Percentiles rank a stretch among this genome's conserved stretches.
Conservation (phyloP, 208 protist genomes). For the Angomonas ambiguus region DNA sequence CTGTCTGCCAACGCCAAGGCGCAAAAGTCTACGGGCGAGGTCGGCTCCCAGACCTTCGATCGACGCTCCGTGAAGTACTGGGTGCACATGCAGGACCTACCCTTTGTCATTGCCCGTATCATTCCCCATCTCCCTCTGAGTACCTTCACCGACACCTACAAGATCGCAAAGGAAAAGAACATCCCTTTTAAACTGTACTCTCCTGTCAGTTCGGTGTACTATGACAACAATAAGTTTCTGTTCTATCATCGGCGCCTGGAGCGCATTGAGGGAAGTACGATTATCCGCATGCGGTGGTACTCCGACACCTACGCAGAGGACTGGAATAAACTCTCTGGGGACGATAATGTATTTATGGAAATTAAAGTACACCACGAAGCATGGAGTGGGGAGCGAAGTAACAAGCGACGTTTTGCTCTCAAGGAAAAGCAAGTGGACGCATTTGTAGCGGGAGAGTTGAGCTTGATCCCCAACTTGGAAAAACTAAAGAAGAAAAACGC, state of each 20-base stretch:
- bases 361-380: conserved; percentile 89
- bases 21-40: conserved; percentile 46
- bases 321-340: conserved; percentile 55
- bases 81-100: conserved; percentile 84
- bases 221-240: conserved; percentile 83
- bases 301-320: conserved; percentile 68
- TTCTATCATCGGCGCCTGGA: conserved; percentile 83
- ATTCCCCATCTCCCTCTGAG: conserved; percentile 81
- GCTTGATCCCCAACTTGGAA: conserved; percentile 55
- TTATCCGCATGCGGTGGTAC: conserved; percentile 90
- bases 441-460: conserved; percentile 69
- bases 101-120: conserved; percentile 86
- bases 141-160: conserved; percentile 84
- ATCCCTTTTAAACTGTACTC: conserved; percentile 70
- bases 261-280: conserved; percentile 74
- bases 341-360: conserved; percentile 85
- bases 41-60: conserved; percentile 85
- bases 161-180: conserved; percentile 40
- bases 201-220: conserved; percentile 86
- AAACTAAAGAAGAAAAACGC: conserved; percentile 76
- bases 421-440: conserved; percentile 79
- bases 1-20: conserved; percentile 51
- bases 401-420: conserved; percentile 82
- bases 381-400: conserved; percentile 84
- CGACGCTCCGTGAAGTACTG: conserved; percentile 86